Evolutionary conservation across 805 yeast genomes (phyloP), one percentile per base, ranked within the genome.

Genomic region (Candida endomychidarum): DNA sequence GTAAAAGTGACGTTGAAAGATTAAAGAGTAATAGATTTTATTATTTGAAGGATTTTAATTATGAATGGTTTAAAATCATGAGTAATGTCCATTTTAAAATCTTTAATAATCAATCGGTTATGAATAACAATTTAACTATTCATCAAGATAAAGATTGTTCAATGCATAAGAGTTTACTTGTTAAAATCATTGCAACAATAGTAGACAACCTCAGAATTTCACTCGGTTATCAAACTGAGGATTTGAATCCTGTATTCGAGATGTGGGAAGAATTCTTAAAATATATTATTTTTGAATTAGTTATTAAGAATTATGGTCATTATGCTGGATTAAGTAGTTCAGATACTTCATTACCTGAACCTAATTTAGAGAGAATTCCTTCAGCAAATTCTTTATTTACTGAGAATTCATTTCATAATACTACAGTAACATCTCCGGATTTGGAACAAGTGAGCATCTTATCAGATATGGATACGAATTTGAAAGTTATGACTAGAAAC

Each of bases 191-290:
- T n/a, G 38, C 45, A 21, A 47, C 51, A 6, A 43, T 57, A 1
- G 40, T 50, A 10, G 56, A 49, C 25, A 55, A 53, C 42, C 40
- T 54, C 14, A 37, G 36, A 24, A 28, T 38, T 26, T 29, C 52
- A n/a, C 24, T 47, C 8, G 46, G 44, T 12, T 37, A 38, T 8
- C 30, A 42, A 10, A 19, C 12, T 23, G 31, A 22, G 16, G 19
- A 40, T 5, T 39, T 51, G 14, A n/a, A 38, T 20, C 16, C 25
- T 2, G 27, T 38, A 2, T 48, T 54, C 29, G 34, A 41, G 1
- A 30, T 58, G 25, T 58, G 63, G 63, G 33, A 40, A 11, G 38
- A 44, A n/a, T 53, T 56, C 26, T 43, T 58, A 18, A 41, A 35
- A n/a, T 52, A 42, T 34, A 21, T 52, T n/a, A 35, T 56, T 9